These are phyloP conservation scores for Phytophthora colocasiae DNA, from an alignment of 352 stramenopile genomes.

Conservation along the genomic window DNA sequence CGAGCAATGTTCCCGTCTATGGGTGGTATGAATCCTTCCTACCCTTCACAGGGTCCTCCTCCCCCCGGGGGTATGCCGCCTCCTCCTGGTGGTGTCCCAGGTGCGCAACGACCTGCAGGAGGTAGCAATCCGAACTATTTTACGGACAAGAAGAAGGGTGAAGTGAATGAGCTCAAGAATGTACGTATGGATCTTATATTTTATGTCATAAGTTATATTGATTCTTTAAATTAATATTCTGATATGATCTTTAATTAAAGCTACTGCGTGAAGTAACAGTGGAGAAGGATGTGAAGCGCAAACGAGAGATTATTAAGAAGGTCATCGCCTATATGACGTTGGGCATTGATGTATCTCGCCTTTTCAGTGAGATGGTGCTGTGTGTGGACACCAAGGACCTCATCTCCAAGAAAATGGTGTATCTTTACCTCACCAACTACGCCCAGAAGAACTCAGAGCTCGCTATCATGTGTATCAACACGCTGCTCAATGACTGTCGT, in stretches of 20 bases:
- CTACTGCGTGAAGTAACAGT: constrained; percentile 97
- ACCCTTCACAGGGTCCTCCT: constrained; percentile 32
- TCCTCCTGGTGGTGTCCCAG: constrained; percentile 19
- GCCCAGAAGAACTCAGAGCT: constrained; percentile 98
- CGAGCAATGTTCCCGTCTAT: constrained; percentile 44
- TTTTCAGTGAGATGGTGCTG: constrained; percentile 99
- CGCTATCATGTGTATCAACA: constrained; percentile 99
- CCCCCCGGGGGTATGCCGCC: constrained; percentile 30
- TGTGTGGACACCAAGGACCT: constrained; percentile 97
- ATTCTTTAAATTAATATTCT: constrained; percentile 2
- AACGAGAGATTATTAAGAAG: constrained; percentile 99
- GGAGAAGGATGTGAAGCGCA: constrained; percentile 97
- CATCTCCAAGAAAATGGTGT: constrained; percentile 99
- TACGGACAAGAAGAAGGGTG: constrained; percentile 94
- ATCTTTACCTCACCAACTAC: constrained; percentile 99
- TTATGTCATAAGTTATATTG: not conserved
- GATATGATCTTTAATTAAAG: constrained; percentile 31
- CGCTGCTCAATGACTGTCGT: constrained; percentile 98
- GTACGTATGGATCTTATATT: constrained; percentile 50
- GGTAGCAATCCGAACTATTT: constrained; percentile 81
- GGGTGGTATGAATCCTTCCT: constrained; percentile 41
- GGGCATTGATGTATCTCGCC: constrained; percentile 98
- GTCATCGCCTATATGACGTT: constrained; percentile 99
- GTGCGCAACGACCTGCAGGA: constrained; percentile 30
- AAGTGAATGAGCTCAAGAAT: constrained; percentile 96